Evolutionary conservation across 78 protist species (phyloP).

Genomic region (Protostelium mycophagum): DNA sequence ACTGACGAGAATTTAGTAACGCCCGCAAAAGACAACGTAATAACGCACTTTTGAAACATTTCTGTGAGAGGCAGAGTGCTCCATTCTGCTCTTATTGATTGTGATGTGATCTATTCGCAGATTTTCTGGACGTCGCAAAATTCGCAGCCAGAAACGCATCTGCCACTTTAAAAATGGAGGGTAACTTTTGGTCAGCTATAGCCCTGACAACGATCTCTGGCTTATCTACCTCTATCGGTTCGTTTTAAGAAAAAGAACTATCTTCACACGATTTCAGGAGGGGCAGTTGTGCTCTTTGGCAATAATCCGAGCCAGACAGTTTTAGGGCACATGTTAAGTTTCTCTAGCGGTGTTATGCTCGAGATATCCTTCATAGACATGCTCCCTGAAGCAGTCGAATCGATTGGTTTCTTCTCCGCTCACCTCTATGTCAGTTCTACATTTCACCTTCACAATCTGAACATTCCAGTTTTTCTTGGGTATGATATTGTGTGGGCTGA

Average conservation of each 20-base stretch:
- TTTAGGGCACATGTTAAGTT: constrained; percentile 64
- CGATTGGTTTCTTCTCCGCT: constrained; percentile 58
- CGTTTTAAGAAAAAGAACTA: background rate
- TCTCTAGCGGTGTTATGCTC: constrained; percentile 71
- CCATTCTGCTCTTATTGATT: no score
- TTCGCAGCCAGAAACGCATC: no score
- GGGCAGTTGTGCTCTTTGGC: background rate
- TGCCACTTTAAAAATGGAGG: no score
- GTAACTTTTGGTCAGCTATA: background rate
- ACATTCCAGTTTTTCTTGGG: constrained; percentile 56
- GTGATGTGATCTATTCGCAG: no score
- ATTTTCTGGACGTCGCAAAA: no score
- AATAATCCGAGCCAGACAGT: background rate
- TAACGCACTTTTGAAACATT: no score
- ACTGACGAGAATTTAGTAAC: no score
- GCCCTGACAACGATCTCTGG: background rate
- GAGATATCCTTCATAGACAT: constrained; percentile 63
- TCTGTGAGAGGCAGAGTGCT: no score
- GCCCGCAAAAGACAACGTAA: no score
- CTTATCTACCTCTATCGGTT: background rate
- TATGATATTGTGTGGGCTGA: constrained; percentile 24
- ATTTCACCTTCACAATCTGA: background rate
- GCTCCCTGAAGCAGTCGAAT: constrained; percentile 50
- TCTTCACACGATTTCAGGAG: background rate
- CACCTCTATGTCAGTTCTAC: constrained; percentile 38